Conservation (phyloP, 805 yeast genomes). For the Monosporozyma aquatica region DNA sequence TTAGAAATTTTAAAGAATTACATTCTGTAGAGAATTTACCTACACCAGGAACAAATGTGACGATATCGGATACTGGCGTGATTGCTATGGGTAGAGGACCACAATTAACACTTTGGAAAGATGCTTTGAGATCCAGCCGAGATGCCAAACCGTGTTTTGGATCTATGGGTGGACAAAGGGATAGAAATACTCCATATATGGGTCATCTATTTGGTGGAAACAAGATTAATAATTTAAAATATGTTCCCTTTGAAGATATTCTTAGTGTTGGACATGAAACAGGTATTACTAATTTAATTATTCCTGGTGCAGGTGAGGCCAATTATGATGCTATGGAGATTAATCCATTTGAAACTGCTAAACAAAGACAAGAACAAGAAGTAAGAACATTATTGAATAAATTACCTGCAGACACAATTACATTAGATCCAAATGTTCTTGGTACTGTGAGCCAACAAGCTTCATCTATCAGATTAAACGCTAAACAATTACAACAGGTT, state of each 20-base stretch:
- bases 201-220: slow-evolving; percentile 77
- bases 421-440: slow-evolving; percentile 78
- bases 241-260: slow-evolving; percentile 95
- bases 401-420: slow-evolving; percentile 83
- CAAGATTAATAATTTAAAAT: slow-evolving; percentile 54
- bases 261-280: slow-evolving; percentile 75
- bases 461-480: slow-evolving; percentile 50
- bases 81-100: slow-evolving; percentile 93
- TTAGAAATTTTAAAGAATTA: slow-evolving; percentile 69
- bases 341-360: slow-evolving; percentile 85
- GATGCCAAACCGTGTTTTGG: slow-evolving; percentile 43
- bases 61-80: slow-evolving; percentile 80
- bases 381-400: slow-evolving; percentile 80
- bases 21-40: slow-evolving; percentile 56
- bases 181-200: slow-evolving; percentile 74
- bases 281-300: slow-evolving; percentile 75
- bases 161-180: slow-evolving; percentile 27
- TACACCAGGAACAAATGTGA: slow-evolving; percentile 73
- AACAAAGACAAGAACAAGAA: slow-evolving; percentile 90
- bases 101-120: slow-evolving; percentile 91
- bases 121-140: slow-evolving; percentile 42
- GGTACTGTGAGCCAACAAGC: slow-evolving; percentile 78
- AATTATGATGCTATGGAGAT: slow-evolving; percentile 88
- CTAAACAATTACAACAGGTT: slow-evolving; percentile 44
- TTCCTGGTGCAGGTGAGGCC: slow-evolving; percentile 98